phyloP scores from a whole-genome alignment of 345 rosid species.

The Salix exigua region DNA sequence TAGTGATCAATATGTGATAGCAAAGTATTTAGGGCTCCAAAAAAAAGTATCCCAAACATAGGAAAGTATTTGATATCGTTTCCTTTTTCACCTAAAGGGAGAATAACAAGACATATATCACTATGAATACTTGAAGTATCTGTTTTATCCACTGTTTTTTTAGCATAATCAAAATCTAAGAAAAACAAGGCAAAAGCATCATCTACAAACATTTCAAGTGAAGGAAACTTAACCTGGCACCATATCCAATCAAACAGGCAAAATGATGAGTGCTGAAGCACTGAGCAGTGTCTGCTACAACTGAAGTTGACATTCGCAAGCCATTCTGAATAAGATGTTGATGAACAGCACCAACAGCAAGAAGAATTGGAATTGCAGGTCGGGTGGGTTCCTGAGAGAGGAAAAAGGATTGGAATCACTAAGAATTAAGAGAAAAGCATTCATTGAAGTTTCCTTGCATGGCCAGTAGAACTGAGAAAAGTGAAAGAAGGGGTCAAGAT shows the following conservation, averaged over 20 bases:
- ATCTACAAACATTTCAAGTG: background rate
- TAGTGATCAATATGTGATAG: background rate
- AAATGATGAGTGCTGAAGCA: slow-evolving; percentile 99
- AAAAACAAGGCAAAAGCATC: background rate
- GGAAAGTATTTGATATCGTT: background rate
- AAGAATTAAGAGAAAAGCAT: background rate
- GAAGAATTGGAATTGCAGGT: slow-evolving; percentile 90
- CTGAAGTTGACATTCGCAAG: slow-evolving; percentile 87
- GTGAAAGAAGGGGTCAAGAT: background rate
- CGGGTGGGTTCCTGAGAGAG: slow-evolving; percentile 75
- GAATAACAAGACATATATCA: background rate
- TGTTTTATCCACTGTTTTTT: background rate
- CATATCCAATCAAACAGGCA: slow-evolving; percentile 96
- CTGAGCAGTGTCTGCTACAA: slow-evolving; percentile 92
- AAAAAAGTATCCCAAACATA: background rate
- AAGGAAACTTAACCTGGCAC: slow-evolving; percentile 68
- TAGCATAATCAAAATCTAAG: background rate
- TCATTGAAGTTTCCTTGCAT: background rate
- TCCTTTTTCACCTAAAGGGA: background rate
- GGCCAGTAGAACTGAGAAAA: slow-evolving; percentile 3
- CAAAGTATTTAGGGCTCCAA: background rate
- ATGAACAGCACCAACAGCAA: slow-evolving; percentile 97
- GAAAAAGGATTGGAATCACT: slow-evolving; percentile 5
- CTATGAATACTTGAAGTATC: background rate
- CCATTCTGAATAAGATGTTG: slow-evolving; percentile 99